Evolutionary conservation across 352 stramenopile species (phyloP).

Genomic region (Globisporangium carolinianum): DNA sequence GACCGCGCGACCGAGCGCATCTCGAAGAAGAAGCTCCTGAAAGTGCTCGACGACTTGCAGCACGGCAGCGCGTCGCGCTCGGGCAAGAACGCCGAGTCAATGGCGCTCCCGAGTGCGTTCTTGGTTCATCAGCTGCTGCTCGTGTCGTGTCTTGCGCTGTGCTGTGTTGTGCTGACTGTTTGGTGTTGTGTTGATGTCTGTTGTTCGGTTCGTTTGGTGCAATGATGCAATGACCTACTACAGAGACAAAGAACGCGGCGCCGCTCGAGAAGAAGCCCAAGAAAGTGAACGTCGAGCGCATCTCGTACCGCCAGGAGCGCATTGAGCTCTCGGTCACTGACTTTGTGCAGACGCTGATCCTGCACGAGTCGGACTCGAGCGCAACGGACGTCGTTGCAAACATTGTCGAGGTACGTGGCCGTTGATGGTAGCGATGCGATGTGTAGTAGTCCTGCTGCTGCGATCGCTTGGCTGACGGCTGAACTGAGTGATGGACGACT

Average conservation of each 20-base stretch:
- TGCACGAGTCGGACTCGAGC: slow-evolving; percentile 55
- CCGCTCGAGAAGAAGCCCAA: slow-evolving; percentile 72
- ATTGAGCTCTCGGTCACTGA: slow-evolving; percentile 57
- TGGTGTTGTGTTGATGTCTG: neutral
- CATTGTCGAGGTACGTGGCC: slow-evolving; percentile 47
- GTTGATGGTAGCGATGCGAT: no score
- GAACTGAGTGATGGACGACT: neutral
- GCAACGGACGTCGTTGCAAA: slow-evolving; percentile 56
- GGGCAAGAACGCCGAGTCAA: slow-evolving; percentile 46
- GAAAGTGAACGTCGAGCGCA: slow-evolving; percentile 45
- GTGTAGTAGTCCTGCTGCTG: neutral
- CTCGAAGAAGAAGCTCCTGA: slow-evolving; percentile 59
- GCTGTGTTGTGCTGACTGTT: neutral
- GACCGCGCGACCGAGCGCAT: slow-evolving; percentile 65
- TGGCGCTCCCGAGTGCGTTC: slow-evolving; percentile 15
- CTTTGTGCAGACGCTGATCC: slow-evolving; percentile 63
- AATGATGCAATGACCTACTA: neutral
- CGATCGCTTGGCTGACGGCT: neutral
- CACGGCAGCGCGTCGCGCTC: slow-evolving; percentile 16
- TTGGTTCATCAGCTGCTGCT: neutral
- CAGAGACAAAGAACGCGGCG: slow-evolving; percentile 64
- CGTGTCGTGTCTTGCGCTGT: neutral
- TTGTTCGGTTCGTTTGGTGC: neutral
- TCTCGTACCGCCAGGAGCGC: slow-evolving; percentile 69
- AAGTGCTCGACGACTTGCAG: slow-evolving; percentile 60